phyloP scores from a whole-genome alignment of 495 filamentous ascomycete species.

The Aspergillus asperescens region DNA sequence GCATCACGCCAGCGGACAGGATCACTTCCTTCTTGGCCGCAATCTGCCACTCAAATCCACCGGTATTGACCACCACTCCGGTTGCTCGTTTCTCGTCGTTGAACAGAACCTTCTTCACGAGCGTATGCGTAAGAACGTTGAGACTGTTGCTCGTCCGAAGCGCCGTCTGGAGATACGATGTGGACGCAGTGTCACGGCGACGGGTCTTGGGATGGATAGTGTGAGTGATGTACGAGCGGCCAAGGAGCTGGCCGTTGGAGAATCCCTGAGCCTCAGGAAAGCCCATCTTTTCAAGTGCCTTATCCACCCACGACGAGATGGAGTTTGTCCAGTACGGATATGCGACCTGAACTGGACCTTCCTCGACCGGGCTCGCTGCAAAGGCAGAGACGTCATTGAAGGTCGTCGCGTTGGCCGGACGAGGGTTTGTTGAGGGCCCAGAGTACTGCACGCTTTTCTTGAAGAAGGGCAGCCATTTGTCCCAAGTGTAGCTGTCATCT shows the following conservation, averaged over 20 bases:
- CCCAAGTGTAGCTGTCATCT: conserved; percentile 50
- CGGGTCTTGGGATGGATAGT: conserved; percentile 34
- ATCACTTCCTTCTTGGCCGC: conserved; percentile 48
- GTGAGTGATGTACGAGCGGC: conserved; percentile 29
- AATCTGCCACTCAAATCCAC: conserved; percentile 20
- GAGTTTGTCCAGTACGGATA: conserved; percentile 46
- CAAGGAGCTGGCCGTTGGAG: conserved; percentile 37
- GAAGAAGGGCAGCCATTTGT: conserved; percentile 50
- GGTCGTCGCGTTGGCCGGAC: conserved; percentile 39
- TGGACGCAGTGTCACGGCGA: conserved; percentile 32
- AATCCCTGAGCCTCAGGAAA: conserved; percentile 35
- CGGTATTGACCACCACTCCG: conserved; percentile 17
- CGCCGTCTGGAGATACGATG: conserved; percentile 28
- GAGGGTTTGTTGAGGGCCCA: conserved; percentile 33
- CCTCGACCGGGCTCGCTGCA: conserved; percentile 8
- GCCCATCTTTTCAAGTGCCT: conserved; percentile 37
- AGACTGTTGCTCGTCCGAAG: conserved; percentile 7
- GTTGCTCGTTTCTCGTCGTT: conserved; percentile 17
- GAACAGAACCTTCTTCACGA: conserved; percentile 27
- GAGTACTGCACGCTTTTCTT: conserved; percentile 50
- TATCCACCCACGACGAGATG: conserved; percentile 37
- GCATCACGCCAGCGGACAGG: conserved; percentile 46
- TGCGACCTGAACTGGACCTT: conserved; percentile 46
- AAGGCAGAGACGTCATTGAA: conserved; percentile 36
- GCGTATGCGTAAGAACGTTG: conserved; percentile 17